Percentiles rank a stretch among this genome's conserved stretches.
Evolutionary conservation across 163 green algal species (phyloP).

Genomic region (Prototheca wickerhamii): DNA sequence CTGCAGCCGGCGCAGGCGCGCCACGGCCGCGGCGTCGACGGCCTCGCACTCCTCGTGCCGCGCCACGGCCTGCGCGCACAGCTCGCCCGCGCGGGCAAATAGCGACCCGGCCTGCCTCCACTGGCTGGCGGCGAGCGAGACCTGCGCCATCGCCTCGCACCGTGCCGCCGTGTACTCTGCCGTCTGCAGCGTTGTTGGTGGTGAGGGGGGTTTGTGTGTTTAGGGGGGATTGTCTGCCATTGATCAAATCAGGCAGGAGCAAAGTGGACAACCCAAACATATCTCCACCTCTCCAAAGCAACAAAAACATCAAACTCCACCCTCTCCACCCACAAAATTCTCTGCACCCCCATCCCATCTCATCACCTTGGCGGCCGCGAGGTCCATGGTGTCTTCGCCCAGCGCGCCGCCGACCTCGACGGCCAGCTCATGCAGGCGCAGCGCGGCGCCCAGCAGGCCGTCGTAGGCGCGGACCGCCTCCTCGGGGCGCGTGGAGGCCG

Average conservation of each 20-base stretch:
- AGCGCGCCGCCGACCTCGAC: constrained; percentile 31
- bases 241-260: neutral
- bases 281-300: neutral
- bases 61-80: constrained; percentile 19
- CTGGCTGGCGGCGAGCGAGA: constrained; percentile 26
- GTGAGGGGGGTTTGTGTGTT: neutral
- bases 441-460: constrained; percentile 13
- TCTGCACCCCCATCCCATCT: neutral
- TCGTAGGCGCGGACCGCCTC: constrained; percentile 46
- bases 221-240: neutral
- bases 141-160: constrained; percentile 41
- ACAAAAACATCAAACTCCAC: neutral
- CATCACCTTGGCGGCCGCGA: constrained; percentile 35
- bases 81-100: constrained; percentile 33
- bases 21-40: constrained; percentile 3
- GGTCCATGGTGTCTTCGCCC: constrained; percentile 45
- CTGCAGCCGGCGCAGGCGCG: constrained; percentile 13
- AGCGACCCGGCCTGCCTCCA: constrained; percentile 37
- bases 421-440: constrained; percentile 41
- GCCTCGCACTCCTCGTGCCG: constrained; percentile 22
- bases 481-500: constrained; percentile 29
- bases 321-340: neutral
- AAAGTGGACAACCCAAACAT: neutral
- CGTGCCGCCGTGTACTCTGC: constrained; percentile 30
- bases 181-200: constrained; percentile 29